Evolutionary conservation across 257 asterid species (phyloP).

Genomic region (Solanum pinnatisectum): DNA sequence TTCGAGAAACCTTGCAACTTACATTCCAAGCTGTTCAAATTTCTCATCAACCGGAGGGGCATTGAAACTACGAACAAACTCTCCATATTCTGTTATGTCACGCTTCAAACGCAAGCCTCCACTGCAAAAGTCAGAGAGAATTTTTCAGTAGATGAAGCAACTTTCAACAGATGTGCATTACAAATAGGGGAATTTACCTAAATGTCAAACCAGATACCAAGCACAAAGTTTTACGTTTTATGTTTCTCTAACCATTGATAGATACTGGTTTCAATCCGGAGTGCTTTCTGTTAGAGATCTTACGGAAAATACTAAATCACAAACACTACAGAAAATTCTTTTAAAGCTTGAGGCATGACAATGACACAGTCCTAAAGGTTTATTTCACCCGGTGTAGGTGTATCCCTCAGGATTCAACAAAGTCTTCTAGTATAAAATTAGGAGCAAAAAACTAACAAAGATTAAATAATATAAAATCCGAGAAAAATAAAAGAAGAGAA

Average conservation of each 20-base stretch:
- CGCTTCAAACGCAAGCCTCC: conserved; percentile 98
- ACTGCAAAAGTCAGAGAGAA: conserved; percentile 43
- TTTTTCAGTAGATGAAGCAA: not conserved
- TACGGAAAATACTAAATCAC: not conserved
- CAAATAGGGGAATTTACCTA: not conserved
- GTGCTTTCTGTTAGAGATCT: not conserved
- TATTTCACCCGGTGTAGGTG: not conserved
- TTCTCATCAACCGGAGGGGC: conserved; percentile 96
- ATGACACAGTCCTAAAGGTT: not conserved
- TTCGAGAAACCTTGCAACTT: conserved; percentile 20
- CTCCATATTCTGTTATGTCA: conserved; percentile 96
- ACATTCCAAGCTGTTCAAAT: conserved; percentile 92
- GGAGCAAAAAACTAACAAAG: not conserved
- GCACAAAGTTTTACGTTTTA: not conserved
- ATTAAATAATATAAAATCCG: too few relatives aligned
- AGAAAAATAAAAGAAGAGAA: not conserved
- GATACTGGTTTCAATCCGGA: not conserved
- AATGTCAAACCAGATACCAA: not conserved
- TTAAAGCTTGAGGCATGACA: not conserved
- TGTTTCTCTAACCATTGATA: not conserved
- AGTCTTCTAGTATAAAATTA: not conserved
- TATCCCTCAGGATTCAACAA: not conserved
- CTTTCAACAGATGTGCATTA: not conserved
- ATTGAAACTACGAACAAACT: conserved; percentile 88
- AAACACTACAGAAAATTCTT: not conserved